These are phyloP conservation scores for Hymenoscyphus scutula DNA, from an alignment of 2,329 filamentous ascomycete genomes.

Conservation along the genomic window DNA sequence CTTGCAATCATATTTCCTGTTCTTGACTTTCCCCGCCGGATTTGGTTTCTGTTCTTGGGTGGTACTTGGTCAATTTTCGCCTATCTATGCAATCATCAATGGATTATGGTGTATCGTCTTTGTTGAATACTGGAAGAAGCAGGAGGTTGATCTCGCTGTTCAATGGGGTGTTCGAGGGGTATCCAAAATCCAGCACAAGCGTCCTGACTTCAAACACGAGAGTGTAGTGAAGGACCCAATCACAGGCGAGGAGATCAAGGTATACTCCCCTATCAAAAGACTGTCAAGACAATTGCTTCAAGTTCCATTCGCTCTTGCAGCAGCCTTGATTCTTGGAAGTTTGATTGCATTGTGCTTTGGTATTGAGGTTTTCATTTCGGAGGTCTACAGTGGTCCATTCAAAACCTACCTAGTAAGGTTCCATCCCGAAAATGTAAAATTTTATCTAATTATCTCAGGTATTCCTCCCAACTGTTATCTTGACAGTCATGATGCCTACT, in stretches of 20 bases:
- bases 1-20: conserved; percentile 83
- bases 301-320: conserved; percentile 74
- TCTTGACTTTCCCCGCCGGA: conserved; percentile 76
- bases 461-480: conserved; percentile 83
- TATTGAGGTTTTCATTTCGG: conserved; percentile 92
- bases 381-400: conserved; percentile 86
- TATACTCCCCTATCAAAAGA: conserved; percentile 62
- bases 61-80: conserved; percentile 80
- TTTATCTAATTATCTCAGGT: conserved; percentile 49
- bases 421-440: neutral
- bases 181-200: conserved; percentile 73
- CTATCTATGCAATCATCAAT: conserved; percentile 73
- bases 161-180: conserved; percentile 88
- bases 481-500: conserved; percentile 78
- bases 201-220: conserved; percentile 77
- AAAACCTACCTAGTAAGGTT: conserved; percentile 74
- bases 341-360: conserved; percentile 85
- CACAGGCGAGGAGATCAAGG: conserved; percentile 60
- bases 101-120: conserved; percentile 87
- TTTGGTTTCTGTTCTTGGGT: conserved; percentile 78
- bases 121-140: conserved; percentile 94
- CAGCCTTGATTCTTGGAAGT: conserved; percentile 69
- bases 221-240: conserved; percentile 73
- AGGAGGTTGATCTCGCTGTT: conserved; percentile 80
- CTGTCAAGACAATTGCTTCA: conserved; percentile 62